Evolutionary conservation across 768 basidiomycete species (phyloP).

Genomic region (Pisolithus sp.): DNA sequence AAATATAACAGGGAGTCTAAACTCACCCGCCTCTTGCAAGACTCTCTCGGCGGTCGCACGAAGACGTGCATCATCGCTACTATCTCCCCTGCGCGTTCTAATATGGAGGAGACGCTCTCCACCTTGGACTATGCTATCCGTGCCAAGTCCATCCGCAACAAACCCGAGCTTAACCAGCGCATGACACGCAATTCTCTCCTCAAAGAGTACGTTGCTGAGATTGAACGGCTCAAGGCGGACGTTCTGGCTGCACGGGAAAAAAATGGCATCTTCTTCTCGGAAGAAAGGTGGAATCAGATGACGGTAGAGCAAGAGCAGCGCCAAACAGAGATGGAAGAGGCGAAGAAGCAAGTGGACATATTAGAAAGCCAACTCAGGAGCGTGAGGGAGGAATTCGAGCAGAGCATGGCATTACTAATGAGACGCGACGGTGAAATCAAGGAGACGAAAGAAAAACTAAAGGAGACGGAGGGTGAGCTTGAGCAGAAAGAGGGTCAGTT

Average conservation of each 20-base stretch:
- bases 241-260: constrained; percentile 89
- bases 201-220: constrained; percentile 91
- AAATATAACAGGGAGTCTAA: constrained; percentile 76
- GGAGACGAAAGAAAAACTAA: constrained; percentile 50
- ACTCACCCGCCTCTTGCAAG: constrained; percentile 94
- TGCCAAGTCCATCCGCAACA: constrained; percentile 92
- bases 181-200: constrained; percentile 89
- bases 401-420: constrained; percentile 72
- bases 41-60: constrained; percentile 95
- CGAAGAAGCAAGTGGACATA: constrained; percentile 74
- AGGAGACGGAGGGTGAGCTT: constrained; percentile 47
- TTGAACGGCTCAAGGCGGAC: constrained; percentile 88
- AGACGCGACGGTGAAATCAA: constrained; percentile 73
- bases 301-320: constrained; percentile 67
- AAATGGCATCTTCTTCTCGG: constrained; percentile 91
- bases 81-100: constrained; percentile 86
- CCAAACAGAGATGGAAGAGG: constrained; percentile 75
- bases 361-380: constrained; percentile 76
- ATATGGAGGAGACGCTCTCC: constrained; percentile 95
- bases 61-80: constrained; percentile 99
- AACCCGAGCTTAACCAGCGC: constrained; percentile 91
- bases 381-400: constrained; percentile 86
- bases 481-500: constrained; percentile 52
- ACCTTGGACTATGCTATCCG: constrained; percentile 95
- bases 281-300: constrained; percentile 86